Evolutionary conservation across 1,284 basidiomycete genomes (phyloP).

Genomic region (Ceratobasidium sp.): DNA sequence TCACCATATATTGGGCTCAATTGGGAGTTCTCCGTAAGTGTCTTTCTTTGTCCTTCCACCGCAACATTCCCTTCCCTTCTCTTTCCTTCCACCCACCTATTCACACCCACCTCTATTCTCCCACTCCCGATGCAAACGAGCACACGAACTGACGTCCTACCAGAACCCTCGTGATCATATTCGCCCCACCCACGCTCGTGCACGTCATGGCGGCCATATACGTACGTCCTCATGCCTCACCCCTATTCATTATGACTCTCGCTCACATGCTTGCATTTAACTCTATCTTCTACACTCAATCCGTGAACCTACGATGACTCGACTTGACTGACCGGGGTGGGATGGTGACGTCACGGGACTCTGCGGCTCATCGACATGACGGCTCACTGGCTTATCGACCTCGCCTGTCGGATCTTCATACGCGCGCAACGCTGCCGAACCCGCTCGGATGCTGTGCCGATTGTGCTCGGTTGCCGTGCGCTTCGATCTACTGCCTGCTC

Average conservation of each 20-base stretch:
- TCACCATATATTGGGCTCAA: conserved; percentile 67
- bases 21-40: conserved; percentile 83
- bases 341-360: too few relatives aligned
- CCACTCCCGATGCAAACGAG: conserved; percentile 38
- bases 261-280: background rate
- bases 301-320: background rate
- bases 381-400: too few relatives aligned
- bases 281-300: background rate
- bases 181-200: conserved; percentile 82
- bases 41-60: conserved; percentile 6
- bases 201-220: conserved; percentile 89
- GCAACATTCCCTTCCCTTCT: too few relatives aligned
- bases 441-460: too few relatives aligned
- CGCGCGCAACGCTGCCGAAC: too few relatives aligned
- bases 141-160: conserved; percentile 44
- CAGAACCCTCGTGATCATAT: conserved; percentile 87
- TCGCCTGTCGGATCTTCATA: too few relatives aligned
- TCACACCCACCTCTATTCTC: background rate
- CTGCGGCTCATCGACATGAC: too few relatives aligned
- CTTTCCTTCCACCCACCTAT: too few relatives aligned
- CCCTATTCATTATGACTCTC: background rate
- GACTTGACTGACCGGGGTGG: too few relatives aligned
- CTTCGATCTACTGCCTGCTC: too few relatives aligned
- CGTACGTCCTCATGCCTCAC: conserved; percentile 58
- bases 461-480: too few relatives aligned